Percentiles rank a stretch among this genome's conserved stretches.
These are phyloP conservation scores for Tetrahymena thermophila DNA, from an alignment of 73 alveolate genomes.

Conservation along the genomic window DNA sequence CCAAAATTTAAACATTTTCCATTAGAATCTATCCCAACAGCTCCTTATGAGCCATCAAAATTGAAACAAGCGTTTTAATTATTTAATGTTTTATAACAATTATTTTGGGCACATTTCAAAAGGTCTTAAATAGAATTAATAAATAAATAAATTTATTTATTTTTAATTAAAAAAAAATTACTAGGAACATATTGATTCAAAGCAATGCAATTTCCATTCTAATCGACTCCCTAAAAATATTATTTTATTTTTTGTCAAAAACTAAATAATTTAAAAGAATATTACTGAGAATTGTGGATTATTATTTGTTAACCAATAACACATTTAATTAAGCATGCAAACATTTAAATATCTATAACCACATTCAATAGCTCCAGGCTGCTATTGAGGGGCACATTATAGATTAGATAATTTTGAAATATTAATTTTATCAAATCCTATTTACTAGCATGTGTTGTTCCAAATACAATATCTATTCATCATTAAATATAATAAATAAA, in stretches of 20 bases:
- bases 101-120: neutral
- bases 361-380: neutral
- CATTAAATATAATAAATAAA: no score
- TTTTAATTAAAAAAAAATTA: no score
- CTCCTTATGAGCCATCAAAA: neutral
- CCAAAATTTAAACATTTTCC: neutral
- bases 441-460: neutral
- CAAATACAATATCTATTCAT: neutral
- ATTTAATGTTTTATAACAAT: neutral
- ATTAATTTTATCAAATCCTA: neutral
- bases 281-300: neutral
- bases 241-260: no score
- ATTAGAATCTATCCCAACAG: neutral
- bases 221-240: neutral
- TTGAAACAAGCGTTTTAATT: neutral
- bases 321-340: neutral
- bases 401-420: neutral
- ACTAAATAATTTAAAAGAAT: no score
- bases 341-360: neutral
- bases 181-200: neutral
- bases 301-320: neutral
- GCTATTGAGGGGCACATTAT: neutral
- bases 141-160: no score
- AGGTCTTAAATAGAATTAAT: neutral
- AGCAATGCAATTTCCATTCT: neutral